Base-by-base conservation (phyloP, 306 rosid genomes). In the Castanea mollissima region DNA sequence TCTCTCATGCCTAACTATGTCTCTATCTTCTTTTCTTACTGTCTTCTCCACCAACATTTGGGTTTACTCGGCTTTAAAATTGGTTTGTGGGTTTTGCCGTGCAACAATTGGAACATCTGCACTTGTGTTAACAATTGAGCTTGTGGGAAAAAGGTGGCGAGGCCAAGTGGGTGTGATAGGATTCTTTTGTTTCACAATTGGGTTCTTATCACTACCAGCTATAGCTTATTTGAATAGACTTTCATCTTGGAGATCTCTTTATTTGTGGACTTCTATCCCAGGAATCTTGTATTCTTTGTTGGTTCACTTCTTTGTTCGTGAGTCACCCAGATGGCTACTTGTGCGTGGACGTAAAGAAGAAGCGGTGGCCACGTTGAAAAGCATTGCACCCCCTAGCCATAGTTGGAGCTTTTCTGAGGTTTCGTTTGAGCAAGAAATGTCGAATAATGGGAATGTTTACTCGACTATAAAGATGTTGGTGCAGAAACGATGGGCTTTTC, bases 251-350 rank as follows among this genome's bases (percentile, higher is more conserved):
- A 79, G 92, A 32, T 58, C 52, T 13, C 85, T 90, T 5, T 89
- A 90, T 55, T 0, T 92, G 0, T 89, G 88, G 91, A 89, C 87
- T 11, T 90, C 97, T 0, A 51, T 90, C 21, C 90, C 90, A 0
- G 67, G 87, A 6, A 6, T 90, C 4, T 54, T 87, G 5, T 92
- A 92, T 58, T 73, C 84, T 12, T 0, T 78, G 2, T 0, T 68
- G 3, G 83, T 92, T 2, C 73, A 80, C 6, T 54, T 84, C 19
- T 35, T 83, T 1, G 91, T 87, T 19, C 74, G 16, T 1, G 97
- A 92, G 19, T 90, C 97, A 0, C 94, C 97, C 0, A 82, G 94
- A 69, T 90, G 97, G 97, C 85, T 90, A 5, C 74, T 90, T 4
- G 76, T 90, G 5, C 76, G 27, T 49, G 97, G 94, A 13, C 75